Evolutionary conservation across 2,329 filamentous ascomycete genomes (phyloP).

Genomic region (Xylaria sp.): DNA sequence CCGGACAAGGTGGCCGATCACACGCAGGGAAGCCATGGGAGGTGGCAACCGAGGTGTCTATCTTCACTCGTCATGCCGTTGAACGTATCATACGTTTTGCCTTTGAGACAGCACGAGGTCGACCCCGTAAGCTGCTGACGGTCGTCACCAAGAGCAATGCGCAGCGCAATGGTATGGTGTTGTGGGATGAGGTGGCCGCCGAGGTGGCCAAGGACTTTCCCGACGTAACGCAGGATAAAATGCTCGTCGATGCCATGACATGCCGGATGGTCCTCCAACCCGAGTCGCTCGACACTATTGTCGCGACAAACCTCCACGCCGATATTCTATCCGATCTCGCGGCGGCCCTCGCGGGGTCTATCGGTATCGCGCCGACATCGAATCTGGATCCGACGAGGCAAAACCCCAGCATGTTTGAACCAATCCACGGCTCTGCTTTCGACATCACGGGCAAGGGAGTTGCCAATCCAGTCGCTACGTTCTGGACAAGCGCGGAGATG

Average conservation of each 20-base stretch:
- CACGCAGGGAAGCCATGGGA: constrained; percentile 65
- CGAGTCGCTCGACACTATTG: constrained; percentile 65
- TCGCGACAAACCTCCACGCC: constrained; percentile 66
- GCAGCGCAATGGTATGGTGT: constrained; percentile 69
- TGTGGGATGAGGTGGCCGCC: constrained; percentile 68
- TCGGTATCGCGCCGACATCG: constrained; percentile 73
- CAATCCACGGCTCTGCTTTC: constrained; percentile 64
- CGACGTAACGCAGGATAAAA: constrained; percentile 67
- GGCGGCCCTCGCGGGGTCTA: constrained; percentile 71
- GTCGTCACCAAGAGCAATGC: constrained; percentile 71
- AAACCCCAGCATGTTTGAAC: constrained; percentile 65
- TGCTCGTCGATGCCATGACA: constrained; percentile 72
- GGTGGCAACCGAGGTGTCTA: constrained; percentile 64
- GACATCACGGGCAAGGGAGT: constrained; percentile 63
- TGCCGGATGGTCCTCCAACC: constrained; percentile 67
- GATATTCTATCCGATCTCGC: constrained; percentile 74
- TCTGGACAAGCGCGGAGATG: constrained; percentile 66
- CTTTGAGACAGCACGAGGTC: constrained; percentile 63
- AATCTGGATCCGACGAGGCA: constrained; percentile 67
- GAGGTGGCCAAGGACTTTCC: constrained; percentile 62
- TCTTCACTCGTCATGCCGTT: constrained; percentile 67
- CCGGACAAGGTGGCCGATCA: constrained; percentile 67
- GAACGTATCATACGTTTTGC: constrained; percentile 67
- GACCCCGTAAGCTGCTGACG: constrained; percentile 63
- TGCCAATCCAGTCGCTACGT: constrained; percentile 63